Base-by-base conservation (phyloP, 2,329 filamentous ascomycete species). In the Blumeriella jaapii region DNA sequence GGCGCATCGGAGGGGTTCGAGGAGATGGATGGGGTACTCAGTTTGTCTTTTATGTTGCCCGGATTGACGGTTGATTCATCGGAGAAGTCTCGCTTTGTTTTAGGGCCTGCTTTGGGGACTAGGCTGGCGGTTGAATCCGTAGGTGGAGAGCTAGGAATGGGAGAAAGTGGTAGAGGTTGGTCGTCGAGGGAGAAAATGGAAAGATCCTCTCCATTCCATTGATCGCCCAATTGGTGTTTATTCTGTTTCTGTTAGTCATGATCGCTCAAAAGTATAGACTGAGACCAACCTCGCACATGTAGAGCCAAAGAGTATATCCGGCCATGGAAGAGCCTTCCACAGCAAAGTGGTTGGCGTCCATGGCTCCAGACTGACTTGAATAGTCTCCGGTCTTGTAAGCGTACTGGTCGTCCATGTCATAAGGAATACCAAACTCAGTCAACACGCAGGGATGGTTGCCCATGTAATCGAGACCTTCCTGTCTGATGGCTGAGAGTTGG, bases 321-420 rank as follows among this genome's bases (percentile, higher is more conserved):
- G 87, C 87, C 38, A 85, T 74, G 10, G 72, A 67, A 22, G 84
- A 81, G 0, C 83, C 84, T 61, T 98, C 91, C 0, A 94, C 68
- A 0, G 82, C 91, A 61, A 79, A 98, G 55, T 94, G 85, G 55
- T 96, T 98, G 34, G 93, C 91, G 59, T 98, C 91, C 65, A 98
- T 79, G 5, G 91, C 91, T 2, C 83, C 76, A 20, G 81, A 82
- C 57, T 98, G 91, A 51, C 84, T 94, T 28, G 82, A 80, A 59
- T 94, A 98, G 58, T 98, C 83, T 6, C 93, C 91, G 5, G 85
- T 94, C 60, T 85, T 83, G 61, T 98, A 98, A 1, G 91, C 91
- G 53, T 91, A 69, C 59, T 94, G 87, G 47, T 94, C 78, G 53
- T 98, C 89, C 93, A 98, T 96, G 55, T 98, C 91, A 55, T 94